These are phyloP conservation scores for Dactylis glomerata DNA, from an alignment of 176 grass and related monocot genomes.

Conservation along the genomic window DNA sequence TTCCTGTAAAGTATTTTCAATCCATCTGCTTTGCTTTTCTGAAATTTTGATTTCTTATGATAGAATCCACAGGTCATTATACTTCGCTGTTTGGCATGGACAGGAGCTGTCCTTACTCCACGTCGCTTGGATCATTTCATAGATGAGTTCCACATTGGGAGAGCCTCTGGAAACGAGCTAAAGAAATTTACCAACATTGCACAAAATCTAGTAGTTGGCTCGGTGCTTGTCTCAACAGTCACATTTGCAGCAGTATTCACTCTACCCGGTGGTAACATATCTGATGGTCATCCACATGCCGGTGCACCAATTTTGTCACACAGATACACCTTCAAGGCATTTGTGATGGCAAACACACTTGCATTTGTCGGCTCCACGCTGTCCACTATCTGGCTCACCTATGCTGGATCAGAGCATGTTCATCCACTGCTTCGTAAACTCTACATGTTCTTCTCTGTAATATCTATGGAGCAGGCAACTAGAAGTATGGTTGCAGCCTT, in stretches of 20 bases:
- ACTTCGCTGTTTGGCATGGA: conserved; percentile 59
- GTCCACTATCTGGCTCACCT: conserved; percentile 54
- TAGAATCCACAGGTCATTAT: conserved; percentile 70
- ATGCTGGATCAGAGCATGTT: conserved; percentile 46
- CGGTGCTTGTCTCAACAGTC: conserved; percentile 51
- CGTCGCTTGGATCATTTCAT: conserved; percentile 51
- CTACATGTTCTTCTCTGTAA: conserved; percentile 54
- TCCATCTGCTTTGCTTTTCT: conserved; percentile 35
- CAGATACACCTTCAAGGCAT: conserved; percentile 64
- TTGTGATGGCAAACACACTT: conserved; percentile 53
- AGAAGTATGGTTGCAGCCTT: conserved; percentile 57
- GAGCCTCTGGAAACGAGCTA: conserved; percentile 36
- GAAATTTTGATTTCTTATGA: conserved; percentile 48
- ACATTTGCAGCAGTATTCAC: conserved; percentile 59
- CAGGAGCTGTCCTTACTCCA: conserved; percentile 54
- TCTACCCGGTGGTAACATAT: conserved; percentile 46
- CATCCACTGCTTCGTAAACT: conserved; percentile 38
- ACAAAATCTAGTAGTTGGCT: conserved; percentile 48
- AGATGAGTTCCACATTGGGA: conserved; percentile 45
- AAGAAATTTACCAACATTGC: conserved; percentile 53
- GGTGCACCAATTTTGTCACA: conserved; percentile 47
- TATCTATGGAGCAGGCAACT: conserved; percentile 57
- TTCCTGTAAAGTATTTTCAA: not conserved
- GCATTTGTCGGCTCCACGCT: conserved; percentile 50
- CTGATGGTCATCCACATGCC: conserved; percentile 40